These are phyloP conservation scores for Bipolaris oryzae DNA, from an alignment of 2,329 filamentous ascomycete genomes.

Conservation along the genomic window DNA sequence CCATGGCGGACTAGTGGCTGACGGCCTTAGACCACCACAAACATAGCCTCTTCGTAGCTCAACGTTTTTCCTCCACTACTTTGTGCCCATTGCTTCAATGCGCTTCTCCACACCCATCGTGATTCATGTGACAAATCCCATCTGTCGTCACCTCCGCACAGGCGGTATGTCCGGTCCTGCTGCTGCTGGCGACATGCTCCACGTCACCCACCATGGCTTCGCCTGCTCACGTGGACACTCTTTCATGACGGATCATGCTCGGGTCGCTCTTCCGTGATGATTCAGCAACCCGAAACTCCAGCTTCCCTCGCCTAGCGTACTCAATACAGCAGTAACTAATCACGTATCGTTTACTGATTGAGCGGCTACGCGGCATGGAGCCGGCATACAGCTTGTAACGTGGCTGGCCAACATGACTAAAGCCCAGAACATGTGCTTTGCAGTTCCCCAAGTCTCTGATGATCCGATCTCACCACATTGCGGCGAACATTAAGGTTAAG, in stretches of 20 bases:
- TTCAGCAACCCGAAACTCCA: slow-evolving; percentile 22
- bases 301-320: slow-evolving; percentile 11
- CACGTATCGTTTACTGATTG: not conserved
- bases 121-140: slow-evolving; percentile 12
- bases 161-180: slow-evolving; percentile 8
- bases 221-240: slow-evolving; percentile 14
- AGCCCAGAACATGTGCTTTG: not conserved
- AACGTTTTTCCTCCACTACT: slow-evolving; percentile 5
- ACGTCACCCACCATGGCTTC: not conserved
- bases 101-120: not conserved
- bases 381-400: slow-evolving; percentile 7
- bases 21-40: slow-evolving; percentile 5
- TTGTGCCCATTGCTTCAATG: not conserved
- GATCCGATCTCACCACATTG: slow-evolving; percentile 14
- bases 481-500: slow-evolving; percentile 30
- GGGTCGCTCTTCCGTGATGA: slow-evolving; percentile 19
- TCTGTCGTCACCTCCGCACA: slow-evolving; percentile 1
- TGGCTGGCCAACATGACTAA: slow-evolving; percentile 7
- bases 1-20: slow-evolving; percentile 7
- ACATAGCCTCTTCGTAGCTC: slow-evolving; percentile 12
- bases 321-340: slow-evolving; percentile 27
- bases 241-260: slow-evolving; percentile 19
- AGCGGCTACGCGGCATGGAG: slow-evolving; percentile 8
- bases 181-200: not conserved
- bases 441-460: slow-evolving; percentile 13